Evolutionary conservation across 306 rosid species (phyloP).

Genomic region (Cucurbita pepo): DNA sequence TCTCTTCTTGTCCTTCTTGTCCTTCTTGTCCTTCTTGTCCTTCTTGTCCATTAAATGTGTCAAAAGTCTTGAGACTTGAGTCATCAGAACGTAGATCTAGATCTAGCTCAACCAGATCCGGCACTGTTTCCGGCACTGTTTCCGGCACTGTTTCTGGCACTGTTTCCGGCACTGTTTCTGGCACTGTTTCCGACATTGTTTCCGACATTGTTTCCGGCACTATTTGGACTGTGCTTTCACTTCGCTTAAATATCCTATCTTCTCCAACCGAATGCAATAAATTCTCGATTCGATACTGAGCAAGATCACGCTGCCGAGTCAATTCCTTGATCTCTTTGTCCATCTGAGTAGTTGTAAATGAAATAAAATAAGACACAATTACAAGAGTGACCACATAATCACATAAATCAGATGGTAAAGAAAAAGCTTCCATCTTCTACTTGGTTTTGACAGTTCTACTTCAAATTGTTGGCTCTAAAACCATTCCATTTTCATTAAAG

Average conservation of each 20-base stretch:
- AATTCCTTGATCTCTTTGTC: slow-evolving; percentile 52
- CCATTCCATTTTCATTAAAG: not conserved
- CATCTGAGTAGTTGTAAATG: slow-evolving; percentile 39
- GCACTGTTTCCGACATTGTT: no score
- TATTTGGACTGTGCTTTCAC: slow-evolving; percentile 14
- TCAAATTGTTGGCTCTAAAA: not conserved
- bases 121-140: not conserved
- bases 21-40: slow-evolving; percentile 8
- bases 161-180: not conserved
- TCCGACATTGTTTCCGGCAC: not conserved
- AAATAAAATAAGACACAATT: slow-evolving; percentile 1
- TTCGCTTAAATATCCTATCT: slow-evolving; percentile 12
- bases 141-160: no score
- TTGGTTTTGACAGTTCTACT: no score
- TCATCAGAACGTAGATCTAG: slow-evolving; percentile 6
- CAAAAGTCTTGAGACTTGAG: not conserved
- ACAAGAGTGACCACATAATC: not conserved
- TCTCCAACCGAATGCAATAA: slow-evolving; percentile 31
- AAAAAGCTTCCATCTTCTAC: not conserved
- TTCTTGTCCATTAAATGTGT: slow-evolving; percentile 8
- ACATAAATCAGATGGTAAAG: not conserved
- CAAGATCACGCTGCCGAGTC: slow-evolving; percentile 56
- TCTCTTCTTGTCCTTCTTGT: slow-evolving; percentile 7
- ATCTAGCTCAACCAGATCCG: slow-evolving; percentile 11
- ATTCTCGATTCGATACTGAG: slow-evolving; percentile 44